These are phyloP conservation scores for Clausena lansium DNA, from an alignment of 345 rosid genomes.

Conservation along the genomic window DNA sequence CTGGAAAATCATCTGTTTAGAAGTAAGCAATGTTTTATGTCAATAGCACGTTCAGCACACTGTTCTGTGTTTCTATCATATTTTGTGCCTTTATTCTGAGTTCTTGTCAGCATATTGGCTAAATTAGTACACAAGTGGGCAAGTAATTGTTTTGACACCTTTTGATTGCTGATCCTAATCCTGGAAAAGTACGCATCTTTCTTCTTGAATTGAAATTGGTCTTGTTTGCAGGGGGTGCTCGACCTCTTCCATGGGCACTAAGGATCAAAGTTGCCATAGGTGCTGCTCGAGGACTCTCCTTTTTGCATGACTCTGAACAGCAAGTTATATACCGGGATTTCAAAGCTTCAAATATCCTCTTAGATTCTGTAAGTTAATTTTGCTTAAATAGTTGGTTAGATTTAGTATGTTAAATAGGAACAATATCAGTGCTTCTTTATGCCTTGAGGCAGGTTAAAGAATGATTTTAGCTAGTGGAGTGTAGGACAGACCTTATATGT, in stretches of 20 bases:
- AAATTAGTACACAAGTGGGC: background rate
- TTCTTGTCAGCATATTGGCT: background rate
- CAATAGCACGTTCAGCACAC: background rate
- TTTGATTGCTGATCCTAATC: background rate
- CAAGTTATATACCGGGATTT: slow-evolving; percentile 83
- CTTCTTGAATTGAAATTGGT: background rate
- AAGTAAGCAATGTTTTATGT: slow-evolving; percentile 41
- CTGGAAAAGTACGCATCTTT: background rate
- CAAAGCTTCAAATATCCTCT: slow-evolving; percentile 74
- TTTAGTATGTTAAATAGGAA: slow-evolving; percentile 32
- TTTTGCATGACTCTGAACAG: slow-evolving; percentile 63
- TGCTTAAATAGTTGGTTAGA: slow-evolving; percentile 57
- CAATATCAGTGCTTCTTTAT: background rate
- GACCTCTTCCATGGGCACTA: slow-evolving; percentile 61
- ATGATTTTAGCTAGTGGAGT: too few relatives aligned
- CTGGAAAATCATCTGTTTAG: slow-evolving; percentile 69
- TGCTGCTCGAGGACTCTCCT: slow-evolving; percentile 77
- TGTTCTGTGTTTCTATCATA: background rate
- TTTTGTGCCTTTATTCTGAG: background rate
- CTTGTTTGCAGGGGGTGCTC: slow-evolving; percentile 43
- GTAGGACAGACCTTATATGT: too few relatives aligned
- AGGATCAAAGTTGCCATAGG: slow-evolving; percentile 68
- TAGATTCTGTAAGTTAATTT: slow-evolving; percentile 55
- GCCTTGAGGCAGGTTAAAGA: too few relatives aligned
- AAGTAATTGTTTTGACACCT: background rate